Evolutionary conservation across 768 basidiomycete species (phyloP), one percentile per base, ranked within the genome.

Genomic region (Infundibulicybe gibba): DNA sequence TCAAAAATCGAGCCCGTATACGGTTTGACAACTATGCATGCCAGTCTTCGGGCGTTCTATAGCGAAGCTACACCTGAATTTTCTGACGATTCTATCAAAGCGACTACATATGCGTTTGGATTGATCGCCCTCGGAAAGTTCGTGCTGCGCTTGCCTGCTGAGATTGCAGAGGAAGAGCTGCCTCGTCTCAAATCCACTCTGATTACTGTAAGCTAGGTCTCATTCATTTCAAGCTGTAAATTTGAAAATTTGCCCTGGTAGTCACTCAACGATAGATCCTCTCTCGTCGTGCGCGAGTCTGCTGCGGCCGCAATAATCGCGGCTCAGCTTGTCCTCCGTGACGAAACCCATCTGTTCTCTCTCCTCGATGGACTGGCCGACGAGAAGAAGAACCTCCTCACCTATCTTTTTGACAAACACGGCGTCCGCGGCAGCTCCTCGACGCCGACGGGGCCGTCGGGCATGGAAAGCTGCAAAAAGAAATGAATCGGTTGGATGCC

Each of bases 361-460:
- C 77, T 94, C 14, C 68, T 94, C 39, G 87, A 90, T 48, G 87
- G 86, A 5, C 72, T 94, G 35, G 81, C 88, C n/a, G 86, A 90
- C 50, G 89, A 90, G 56, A 90, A 93, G 74, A 92, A 91, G 74
- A 92, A 94, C 59, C 70, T 93, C 14, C 70, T 94, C 41, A 90
- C 91, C 1, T 94, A 94, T 54, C 71, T 91, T 47, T 94, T 94
- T 53, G 90, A 92, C 62, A 93, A 92, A 62, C 87, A 92, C 56
- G 83, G 83, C 30, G 87, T 78, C 9, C 73, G 90, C 16, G 87
- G 79, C 38, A 54, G 62, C 43, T 60, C 58, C 11, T 58, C 57
- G 20, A 61, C 60, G n/a, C n/a, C n/a, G 25, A 61, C 61, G 33
- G 67, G 69, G 8, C 64, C 63, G n/a, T 67, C 67, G 13, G 79